phyloP scores from a whole-genome alignment of 441 rosid species.

The Gossypium aridum region DNA sequence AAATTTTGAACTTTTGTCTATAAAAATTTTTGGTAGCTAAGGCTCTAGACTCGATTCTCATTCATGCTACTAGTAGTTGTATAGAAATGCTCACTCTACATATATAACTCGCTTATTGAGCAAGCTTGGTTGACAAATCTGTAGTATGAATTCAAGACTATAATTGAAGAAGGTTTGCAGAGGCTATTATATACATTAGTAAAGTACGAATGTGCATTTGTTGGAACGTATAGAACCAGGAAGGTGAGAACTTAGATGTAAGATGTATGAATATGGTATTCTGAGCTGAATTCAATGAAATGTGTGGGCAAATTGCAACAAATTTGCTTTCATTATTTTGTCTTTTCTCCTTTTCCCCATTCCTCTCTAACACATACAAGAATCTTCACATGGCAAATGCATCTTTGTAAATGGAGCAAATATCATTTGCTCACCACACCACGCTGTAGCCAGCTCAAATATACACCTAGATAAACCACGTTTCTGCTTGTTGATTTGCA shows the following conservation, averaged over 20 bases:
- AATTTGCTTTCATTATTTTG: background rate
- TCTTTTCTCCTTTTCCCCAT: background rate
- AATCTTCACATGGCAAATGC: background rate
- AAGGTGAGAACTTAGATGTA: background rate
- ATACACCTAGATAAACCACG: background rate
- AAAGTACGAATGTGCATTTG: background rate
- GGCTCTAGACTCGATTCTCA: background rate
- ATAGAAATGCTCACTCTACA: background rate
- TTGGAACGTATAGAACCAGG: background rate
- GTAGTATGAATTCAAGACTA: background rate
- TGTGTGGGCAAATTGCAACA: background rate
- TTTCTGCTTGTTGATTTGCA: background rate
- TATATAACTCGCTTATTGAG: background rate
- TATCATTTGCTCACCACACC: background rate
- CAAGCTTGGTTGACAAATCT: background rate
- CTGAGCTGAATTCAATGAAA: background rate
- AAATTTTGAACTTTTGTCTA: background rate
- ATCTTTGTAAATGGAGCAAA: background rate
- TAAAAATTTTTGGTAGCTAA: background rate
- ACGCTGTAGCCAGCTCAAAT: background rate
- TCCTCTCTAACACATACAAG: background rate
- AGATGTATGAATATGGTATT: background rate
- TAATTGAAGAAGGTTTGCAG: background rate
- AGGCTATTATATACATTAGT: background rate
- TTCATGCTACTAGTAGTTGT: background rate